These are phyloP conservation scores for Drechslerella coelobrocha DNA, from an alignment of 2,329 filamentous ascomycete species.

Conservation along the genomic window DNA sequence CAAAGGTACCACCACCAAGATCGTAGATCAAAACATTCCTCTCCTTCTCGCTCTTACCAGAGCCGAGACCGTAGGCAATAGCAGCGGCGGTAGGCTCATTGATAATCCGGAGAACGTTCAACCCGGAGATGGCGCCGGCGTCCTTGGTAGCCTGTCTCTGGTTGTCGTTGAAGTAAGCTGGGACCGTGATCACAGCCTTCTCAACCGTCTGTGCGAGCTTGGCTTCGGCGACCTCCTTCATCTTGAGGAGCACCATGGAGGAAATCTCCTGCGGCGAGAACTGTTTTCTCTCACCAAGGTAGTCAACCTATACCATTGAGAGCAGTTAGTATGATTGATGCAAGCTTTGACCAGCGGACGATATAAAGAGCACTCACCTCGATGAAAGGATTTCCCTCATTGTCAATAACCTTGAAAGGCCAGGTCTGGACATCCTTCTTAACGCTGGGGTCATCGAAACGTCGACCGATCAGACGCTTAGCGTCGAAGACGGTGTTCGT, in stretches of 20 bases:
- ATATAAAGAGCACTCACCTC: slow-evolving; percentile 62
- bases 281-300: slow-evolving; percentile 90
- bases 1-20: slow-evolving; percentile 99
- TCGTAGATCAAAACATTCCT: slow-evolving; percentile 99
- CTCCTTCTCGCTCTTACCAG: slow-evolving; percentile 95
- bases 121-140: slow-evolving; percentile 93
- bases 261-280: slow-evolving; percentile 99
- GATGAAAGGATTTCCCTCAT: slow-evolving; percentile 85
- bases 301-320: slow-evolving; percentile 69
- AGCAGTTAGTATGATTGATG: background rate
- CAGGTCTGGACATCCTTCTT: slow-evolving; percentile 99
- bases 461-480: slow-evolving; percentile 98
- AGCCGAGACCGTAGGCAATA: slow-evolving; percentile 96
- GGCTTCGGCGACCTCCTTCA: slow-evolving; percentile 98
- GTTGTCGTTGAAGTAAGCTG: slow-evolving; percentile 99
- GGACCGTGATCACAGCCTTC: slow-evolving; percentile 98
- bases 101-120: slow-evolving; percentile 99
- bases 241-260: slow-evolving; percentile 98
- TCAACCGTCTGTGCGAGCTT: slow-evolving; percentile 99
- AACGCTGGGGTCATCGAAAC: slow-evolving; percentile 92
- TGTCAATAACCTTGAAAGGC: slow-evolving; percentile 98
- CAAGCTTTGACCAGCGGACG: too few species aligned
- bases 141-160: slow-evolving; percentile 99
- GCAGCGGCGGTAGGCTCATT: slow-evolving; percentile 99
- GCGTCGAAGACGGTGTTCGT: slow-evolving; percentile 98